These are phyloP conservation scores for Leccinum broughii DNA, from an alignment of 768 basidiomycete species.

Conservation along the genomic window DNA sequence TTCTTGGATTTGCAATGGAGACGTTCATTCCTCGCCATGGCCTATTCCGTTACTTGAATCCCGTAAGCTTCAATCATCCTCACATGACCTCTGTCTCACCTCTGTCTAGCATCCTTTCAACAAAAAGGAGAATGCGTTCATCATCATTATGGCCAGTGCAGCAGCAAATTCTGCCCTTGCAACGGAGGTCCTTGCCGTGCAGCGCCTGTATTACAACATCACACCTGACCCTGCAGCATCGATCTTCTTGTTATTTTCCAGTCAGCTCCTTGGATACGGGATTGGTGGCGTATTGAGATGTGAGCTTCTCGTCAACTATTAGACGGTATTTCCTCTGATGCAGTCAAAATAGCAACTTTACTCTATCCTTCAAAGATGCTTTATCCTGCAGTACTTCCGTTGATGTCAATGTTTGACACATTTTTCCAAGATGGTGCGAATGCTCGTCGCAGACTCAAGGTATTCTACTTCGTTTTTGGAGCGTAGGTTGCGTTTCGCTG, in stretches of 20 bases:
- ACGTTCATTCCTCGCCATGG: constrained; percentile 47
- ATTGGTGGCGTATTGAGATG: constrained; percentile 54
- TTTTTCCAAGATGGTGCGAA: constrained; percentile 44
- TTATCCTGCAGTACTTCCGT: constrained; percentile 35
- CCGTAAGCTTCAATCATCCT: constrained; percentile 24
- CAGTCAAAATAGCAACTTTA: constrained; percentile 19
- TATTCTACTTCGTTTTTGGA: constrained; percentile 26
- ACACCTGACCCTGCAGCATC: constrained; percentile 46
- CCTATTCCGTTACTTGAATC: constrained; percentile 51
- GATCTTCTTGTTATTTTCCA: constrained; percentile 43
- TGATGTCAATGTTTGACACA: constrained; percentile 29
- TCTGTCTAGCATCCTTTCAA: constrained; percentile 52
- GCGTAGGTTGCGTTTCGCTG: constrained; percentile 34
- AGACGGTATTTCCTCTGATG: constrained; percentile 1
- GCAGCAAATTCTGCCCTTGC: constrained; percentile 54
- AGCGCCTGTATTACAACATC: constrained; percentile 53
- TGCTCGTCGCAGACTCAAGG: constrained; percentile 42
- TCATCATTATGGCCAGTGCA: constrained; percentile 57
- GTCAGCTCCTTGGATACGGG: constrained; percentile 48
- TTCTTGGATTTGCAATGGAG: constrained; percentile 48
- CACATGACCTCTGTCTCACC: neutral
- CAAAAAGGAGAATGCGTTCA: constrained; percentile 59
- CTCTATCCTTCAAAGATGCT: constrained; percentile 50
- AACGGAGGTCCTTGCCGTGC: constrained; percentile 55
- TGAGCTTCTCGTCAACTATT: constrained; percentile 20